Percentiles rank a stretch among this genome's conserved stretches.
These are phyloP conservation scores for Lactifluus pinguis DNA, from an alignment of 768 basidiomycete genomes.

Conservation along the genomic window DNA sequence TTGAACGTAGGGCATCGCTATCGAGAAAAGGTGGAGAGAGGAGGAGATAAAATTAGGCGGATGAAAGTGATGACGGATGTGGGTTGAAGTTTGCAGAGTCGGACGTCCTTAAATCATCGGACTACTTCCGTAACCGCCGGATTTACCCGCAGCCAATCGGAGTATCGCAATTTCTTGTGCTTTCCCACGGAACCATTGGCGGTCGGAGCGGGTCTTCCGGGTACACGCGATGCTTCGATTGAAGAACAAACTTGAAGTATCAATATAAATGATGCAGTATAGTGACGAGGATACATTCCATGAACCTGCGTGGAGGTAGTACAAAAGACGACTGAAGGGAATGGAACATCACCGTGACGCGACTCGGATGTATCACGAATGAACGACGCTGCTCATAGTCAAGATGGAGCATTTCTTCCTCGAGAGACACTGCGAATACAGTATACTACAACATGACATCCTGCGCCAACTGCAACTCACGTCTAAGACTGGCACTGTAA, in stretches of 20 bases:
- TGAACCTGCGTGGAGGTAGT: too few species aligned
- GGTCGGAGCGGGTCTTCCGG: too few species aligned
- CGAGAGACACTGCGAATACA: neutral
- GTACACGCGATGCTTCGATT: too few species aligned
- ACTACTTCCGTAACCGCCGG: neutral
- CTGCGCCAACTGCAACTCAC: neutral
- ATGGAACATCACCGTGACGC: too few species aligned
- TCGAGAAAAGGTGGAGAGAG: neutral
- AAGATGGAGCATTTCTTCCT: neutral
- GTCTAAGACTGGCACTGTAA: neutral
- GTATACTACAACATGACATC: neutral
- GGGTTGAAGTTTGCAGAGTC: neutral
- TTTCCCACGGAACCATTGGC: too few species aligned
- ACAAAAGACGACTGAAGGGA: too few species aligned
- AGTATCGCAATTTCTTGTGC: neutral
- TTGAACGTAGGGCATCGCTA: constrained; percentile 36
- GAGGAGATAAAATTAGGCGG: neutral
- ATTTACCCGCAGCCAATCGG: constrained; percentile 9
- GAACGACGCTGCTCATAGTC: too few species aligned
- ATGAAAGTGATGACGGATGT: neutral
- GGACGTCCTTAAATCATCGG: neutral
- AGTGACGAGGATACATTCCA: too few species aligned
- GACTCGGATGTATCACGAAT: too few species aligned
- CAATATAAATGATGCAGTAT: too few species aligned
- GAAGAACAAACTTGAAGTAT: too few species aligned